Conservation (phyloP, 306 rosid genomes). For the Gleditsia sinensis region DNA sequence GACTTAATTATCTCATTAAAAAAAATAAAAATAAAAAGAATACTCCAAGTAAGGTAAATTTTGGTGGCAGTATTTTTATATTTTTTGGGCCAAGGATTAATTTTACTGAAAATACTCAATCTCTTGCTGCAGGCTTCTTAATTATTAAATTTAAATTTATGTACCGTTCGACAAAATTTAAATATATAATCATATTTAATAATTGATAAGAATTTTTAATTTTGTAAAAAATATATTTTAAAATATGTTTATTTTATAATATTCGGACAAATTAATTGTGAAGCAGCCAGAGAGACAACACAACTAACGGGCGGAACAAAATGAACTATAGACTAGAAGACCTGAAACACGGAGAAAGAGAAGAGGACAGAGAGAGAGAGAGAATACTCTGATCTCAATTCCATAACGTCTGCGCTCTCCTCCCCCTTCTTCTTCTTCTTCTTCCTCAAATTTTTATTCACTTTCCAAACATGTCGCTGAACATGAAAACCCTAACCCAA, state of each 20-base stretch:
- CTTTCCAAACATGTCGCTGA: constrained; percentile 59
- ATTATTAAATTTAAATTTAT: no score
- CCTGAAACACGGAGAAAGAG: neutral
- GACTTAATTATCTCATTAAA: no score
- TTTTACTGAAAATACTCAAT: no score
- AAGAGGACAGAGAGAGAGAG: neutral
- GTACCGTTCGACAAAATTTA: no score
- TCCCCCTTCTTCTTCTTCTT: neutral
- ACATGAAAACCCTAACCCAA: constrained; percentile 96
- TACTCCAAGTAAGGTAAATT: no score
- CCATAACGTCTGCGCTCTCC: neutral
- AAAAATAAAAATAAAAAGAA: no score
- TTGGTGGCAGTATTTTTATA: no score
- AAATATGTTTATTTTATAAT: neutral
- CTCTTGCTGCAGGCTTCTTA: no score
- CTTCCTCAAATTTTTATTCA: neutral
- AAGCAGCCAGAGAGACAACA: neutral
- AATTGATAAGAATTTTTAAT: neutral
- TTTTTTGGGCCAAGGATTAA: no score
- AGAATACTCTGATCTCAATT: neutral
- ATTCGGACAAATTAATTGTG: neutral
- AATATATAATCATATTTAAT: no score
- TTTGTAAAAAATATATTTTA: no score
- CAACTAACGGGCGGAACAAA: neutral
- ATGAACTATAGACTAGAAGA: neutral